Evolutionary conservation across 2,329 filamentous ascomycete species (phyloP), one percentile per base, ranked within the genome.

Genomic region (Aspergillus phoenicis): DNA sequence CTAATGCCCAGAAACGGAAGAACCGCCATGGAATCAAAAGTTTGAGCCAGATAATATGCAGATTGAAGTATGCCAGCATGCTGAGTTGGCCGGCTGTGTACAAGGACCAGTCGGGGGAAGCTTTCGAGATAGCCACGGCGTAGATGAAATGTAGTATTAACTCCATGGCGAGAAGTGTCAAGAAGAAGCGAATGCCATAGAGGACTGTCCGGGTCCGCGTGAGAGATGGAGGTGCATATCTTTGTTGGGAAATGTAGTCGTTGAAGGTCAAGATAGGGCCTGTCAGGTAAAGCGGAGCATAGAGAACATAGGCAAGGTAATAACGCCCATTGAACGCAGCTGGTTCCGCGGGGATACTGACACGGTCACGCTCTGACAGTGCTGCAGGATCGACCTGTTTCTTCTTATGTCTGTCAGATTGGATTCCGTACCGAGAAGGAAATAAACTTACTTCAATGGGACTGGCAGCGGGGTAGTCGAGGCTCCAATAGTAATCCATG

Each of bases 41-140:
- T 76, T 99, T 99, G 51, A 99, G 84, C 96, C 96, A 99, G 75
- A 99, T 96, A 73, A 97, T 87, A 79, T 97, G 91, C 11, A 99
- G 87, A 77, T 97, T 97, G 82, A 98, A 96, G 81, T 90, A 97
- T 39, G 92, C 95, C 11, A 99, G 85, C 80, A 99, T 88, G 71
- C 87, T 90, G 47, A 99, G 86, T 75, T 99, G 92, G 48, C 91
- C 89, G 0, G 95, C 89, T 0, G 92, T 91, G 80, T 97, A 98
- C 24, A 87, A 81, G 28, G 83, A 82, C 95, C 95, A 99, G 64
- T 88, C 82, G 0, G 93, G 93, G 20, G 85, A 82, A 2, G 89
- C 85, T 73, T 96, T 91, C 71, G 89, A 90, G 70, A 99, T 98
- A 62, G 95, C 95, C 52, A 96, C 90, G 61, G 94, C 91, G 75